Conservation (phyloP, 192 early-diverging fungal genomes). For the Coemansia javaensis region DNA sequence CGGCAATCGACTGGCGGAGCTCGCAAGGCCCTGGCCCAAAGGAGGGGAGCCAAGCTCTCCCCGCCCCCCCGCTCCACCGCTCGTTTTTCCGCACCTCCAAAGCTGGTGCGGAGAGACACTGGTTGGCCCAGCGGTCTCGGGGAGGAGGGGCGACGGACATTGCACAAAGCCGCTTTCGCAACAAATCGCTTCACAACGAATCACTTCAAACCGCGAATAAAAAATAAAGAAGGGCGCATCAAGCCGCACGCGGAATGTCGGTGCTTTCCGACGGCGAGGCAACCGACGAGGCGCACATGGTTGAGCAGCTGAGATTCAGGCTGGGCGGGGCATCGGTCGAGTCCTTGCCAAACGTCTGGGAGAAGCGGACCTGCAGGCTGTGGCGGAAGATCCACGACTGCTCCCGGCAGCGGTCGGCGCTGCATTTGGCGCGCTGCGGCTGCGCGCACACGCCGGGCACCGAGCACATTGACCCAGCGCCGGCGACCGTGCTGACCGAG, state of each 20-base stretch:
- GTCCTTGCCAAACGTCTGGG: not conserved
- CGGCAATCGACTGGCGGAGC: no score
- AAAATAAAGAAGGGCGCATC: not conserved
- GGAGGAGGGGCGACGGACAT: no score
- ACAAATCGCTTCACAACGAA: no score
- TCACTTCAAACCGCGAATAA: no score
- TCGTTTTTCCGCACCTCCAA: no score
- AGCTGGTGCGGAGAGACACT: no score
- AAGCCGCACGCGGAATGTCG: not conserved
- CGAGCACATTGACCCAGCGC: not conserved
- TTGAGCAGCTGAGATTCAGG: not conserved
- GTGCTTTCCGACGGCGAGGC: not conserved
- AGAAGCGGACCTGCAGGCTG: not conserved
- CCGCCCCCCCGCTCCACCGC: no score
- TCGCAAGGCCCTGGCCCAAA: no score
- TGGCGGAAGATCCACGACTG: conserved; percentile 2
- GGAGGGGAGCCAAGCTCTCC: no score
- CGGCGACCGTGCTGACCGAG: not conserved
- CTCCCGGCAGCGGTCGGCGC: not conserved
- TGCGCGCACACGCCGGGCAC: not conserved
- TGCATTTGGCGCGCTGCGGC: not conserved
- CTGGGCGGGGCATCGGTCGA: not conserved
- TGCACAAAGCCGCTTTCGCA: no score
- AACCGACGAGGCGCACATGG: not conserved
- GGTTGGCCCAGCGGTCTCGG: no score